Percentiles rank a stretch among this genome's conserved stretches.
phyloP scores from a whole-genome alignment of 2,329 filamentous ascomycete species.

The Arthrinium puccinioides region DNA sequence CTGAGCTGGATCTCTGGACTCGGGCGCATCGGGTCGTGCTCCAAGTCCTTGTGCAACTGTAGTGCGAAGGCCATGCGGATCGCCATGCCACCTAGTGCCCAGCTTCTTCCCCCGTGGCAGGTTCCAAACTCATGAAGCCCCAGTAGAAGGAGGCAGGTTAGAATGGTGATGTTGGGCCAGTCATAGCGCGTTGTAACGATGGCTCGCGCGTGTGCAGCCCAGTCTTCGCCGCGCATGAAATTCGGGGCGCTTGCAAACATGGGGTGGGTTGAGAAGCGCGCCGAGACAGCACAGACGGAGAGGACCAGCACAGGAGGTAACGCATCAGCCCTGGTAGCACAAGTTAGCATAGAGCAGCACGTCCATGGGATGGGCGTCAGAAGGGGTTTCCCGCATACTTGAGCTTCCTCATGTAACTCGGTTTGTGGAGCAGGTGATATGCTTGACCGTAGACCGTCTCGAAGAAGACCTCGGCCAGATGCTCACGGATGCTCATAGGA shows the following conservation, averaged over 20 bases:
- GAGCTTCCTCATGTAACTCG: slow-evolving; percentile 88
- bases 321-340: slow-evolving; percentile 55
- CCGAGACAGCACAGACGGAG: slow-evolving; percentile 93
- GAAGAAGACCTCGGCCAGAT: slow-evolving; percentile 90
- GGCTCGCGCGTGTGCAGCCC: slow-evolving; percentile 79
- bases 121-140: slow-evolving; percentile 95
- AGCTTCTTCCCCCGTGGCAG: slow-evolving; percentile 90
- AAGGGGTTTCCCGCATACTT: slow-evolving; percentile 40
- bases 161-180: slow-evolving; percentile 89
- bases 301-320: slow-evolving; percentile 85
- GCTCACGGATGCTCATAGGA: slow-evolving; percentile 80
- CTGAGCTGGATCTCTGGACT: slow-evolving; percentile 62
- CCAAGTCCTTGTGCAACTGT: slow-evolving; percentile 85
- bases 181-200: slow-evolving; percentile 87
- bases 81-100: slow-evolving; percentile 91
- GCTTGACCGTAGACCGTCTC: slow-evolving; percentile 93
- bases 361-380: neutral
- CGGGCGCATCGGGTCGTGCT: slow-evolving; percentile 68
- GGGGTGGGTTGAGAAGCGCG: slow-evolving; percentile 86
- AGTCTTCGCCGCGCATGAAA: slow-evolving; percentile 84
- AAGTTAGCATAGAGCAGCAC: slow-evolving; percentile 17
- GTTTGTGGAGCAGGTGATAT: slow-evolving; percentile 91
- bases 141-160: slow-evolving; percentile 82
- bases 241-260: slow-evolving; percentile 68
- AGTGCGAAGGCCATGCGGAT: slow-evolving; percentile 96